phyloP scores from a whole-genome alignment of 23 red algal species.

The Gracilaria vermiculophylla region DNA sequence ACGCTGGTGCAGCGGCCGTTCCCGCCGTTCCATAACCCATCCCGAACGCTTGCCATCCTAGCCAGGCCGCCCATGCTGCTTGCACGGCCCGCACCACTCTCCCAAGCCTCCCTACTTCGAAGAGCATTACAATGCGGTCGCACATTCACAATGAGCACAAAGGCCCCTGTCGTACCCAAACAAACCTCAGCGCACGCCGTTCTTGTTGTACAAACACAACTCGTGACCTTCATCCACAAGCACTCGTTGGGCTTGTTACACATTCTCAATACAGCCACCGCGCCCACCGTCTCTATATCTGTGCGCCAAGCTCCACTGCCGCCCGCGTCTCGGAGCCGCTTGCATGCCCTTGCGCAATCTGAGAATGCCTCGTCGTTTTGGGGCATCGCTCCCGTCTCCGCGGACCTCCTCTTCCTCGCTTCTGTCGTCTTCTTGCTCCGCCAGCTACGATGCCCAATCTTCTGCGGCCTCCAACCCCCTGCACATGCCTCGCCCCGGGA shows the following conservation, averaged over 20 bases:
- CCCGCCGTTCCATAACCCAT: background rate
- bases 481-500: background rate
- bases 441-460: background rate
- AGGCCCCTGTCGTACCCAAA: background rate
- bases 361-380: background rate
- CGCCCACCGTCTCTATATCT: too few relatives aligned
- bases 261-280: background rate
- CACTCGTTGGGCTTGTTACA: background rate
- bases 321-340: background rate
- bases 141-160: background rate
- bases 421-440: background rate
- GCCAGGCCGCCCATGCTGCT: background rate
- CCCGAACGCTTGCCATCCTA: background rate
- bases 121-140: background rate
- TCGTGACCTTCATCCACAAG: too few relatives aligned
- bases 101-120: background rate
- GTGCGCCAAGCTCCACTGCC: too few relatives aligned
- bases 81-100: too few relatives aligned
- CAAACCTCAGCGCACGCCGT: background rate
- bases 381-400: background rate
- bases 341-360: background rate
- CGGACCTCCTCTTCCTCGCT: background rate
- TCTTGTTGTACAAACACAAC: slow-evolving; percentile 1
- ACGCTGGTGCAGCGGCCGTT: background rate
- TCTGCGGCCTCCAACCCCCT: background rate